Conservation (phyloP, 2,329 filamentous ascomycete species). For the Diaporthe longicolla region DNA sequence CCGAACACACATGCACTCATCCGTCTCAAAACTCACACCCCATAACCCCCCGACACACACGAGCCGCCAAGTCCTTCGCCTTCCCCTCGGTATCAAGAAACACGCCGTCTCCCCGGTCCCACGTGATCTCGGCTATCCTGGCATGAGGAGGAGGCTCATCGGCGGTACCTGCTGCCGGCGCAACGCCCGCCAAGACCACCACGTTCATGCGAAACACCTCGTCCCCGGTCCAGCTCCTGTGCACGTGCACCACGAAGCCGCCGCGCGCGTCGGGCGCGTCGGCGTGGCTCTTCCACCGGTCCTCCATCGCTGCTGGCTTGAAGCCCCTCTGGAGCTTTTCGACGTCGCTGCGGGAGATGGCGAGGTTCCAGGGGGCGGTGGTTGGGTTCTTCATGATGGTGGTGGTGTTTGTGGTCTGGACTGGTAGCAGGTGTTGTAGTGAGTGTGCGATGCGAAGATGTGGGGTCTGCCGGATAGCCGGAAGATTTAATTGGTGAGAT, state of each 20-base stretch:
- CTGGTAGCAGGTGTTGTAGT: not conserved
- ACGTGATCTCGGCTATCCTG: not conserved
- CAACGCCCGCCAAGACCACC: conserved; percentile 1
- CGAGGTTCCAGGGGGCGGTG: not conserved
- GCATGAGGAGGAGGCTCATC: not conserved
- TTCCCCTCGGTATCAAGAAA: too few species aligned
- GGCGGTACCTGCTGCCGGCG: too few species aligned
- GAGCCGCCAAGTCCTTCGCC: conserved; percentile 10
- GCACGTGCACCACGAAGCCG: conserved; percentile 12
- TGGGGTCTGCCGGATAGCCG: not conserved
- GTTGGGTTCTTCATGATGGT: conserved; percentile 18
- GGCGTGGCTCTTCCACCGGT: conserved; percentile 24
- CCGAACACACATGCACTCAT: not conserved
- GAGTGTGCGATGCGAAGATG: not conserved
- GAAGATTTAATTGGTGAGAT: not conserved
- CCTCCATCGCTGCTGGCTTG: conserved; percentile 18
- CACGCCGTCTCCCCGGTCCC: conserved; percentile 9
- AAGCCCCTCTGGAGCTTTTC: conserved; percentile 3
- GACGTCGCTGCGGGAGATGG: conserved; percentile 3
- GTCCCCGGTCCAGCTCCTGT: conserved; percentile 29
- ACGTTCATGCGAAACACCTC: conserved; percentile 19
- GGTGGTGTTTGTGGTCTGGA: not conserved
- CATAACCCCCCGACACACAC: not conserved
- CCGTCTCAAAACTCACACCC: conserved; percentile 7
- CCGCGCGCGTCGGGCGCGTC: conserved; percentile 13